Evolutionary conservation across 1,284 basidiomycete species (phyloP), one percentile per base, ranked within the genome.

Genomic region (Phellinidium pouzarii): DNA sequence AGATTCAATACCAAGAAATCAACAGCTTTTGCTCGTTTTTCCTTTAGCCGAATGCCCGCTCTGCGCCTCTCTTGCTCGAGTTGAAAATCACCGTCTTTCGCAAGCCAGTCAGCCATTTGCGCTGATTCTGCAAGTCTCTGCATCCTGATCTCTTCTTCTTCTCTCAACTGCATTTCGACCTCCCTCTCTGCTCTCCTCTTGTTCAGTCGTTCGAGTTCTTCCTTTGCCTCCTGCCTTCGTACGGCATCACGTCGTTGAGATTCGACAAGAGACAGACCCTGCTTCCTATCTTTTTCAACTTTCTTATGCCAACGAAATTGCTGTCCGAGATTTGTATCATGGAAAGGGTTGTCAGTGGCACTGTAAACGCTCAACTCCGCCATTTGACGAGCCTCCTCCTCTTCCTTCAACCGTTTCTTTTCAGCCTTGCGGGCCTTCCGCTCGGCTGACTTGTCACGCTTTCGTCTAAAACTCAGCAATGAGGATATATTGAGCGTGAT

Each of bases 241-340:
- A 90, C 67, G 2, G 84, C 84, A 70, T 99, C 96, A 60, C 81
- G 79, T 58, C 76, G 75, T 56, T 88, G 85, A 2, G 89, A 79
- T 64, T 99, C 95, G 1, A 83, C 84, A 0, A 84, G 64, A 1
- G 85, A 80, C 52, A 99, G 64, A 1, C 96, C 96, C 53, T 83
- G 72, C 68, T 95, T 97, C 64, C 82, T 80, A 66, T 99, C 96
- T 71, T 93, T 93, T 66, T 99, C 95, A 34, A 84, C 80, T 73
- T 99, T 99, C 77, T 99, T 99, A 69, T 93, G 91, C 96, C 96
- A 99, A 55, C 87, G 83, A 69, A 99, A 99, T 66, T 93, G 90
- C 64, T 97, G 91, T 20, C 84, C 87, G 25, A 98, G 81, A 66
- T 97, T 97, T 57, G 91, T 84, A 64, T 99, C 95, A 68, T 97